These are phyloP conservation scores for Linderina pennispora DNA, from an alignment of 192 early-diverging fungal genomes.

Conservation along the genomic window DNA sequence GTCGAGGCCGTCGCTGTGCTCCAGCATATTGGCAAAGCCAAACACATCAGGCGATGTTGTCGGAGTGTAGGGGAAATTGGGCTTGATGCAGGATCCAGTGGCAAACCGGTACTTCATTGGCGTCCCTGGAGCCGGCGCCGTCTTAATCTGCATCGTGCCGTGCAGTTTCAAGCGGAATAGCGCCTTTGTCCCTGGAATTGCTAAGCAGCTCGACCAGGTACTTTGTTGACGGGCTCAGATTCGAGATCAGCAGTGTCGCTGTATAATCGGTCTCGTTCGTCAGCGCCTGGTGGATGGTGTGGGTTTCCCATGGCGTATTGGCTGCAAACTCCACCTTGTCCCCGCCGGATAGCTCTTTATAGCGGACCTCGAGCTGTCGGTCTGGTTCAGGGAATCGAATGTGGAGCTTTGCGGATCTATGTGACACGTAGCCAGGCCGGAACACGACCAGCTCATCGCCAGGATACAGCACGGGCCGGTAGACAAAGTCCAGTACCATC, in stretches of 20 bases:
- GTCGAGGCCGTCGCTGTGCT: conserved; percentile 29
- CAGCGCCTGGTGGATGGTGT: conserved; percentile 14
- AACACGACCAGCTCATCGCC: conserved; percentile 25
- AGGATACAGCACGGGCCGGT: conserved; percentile 27
- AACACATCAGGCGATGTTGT: conserved; percentile 21
- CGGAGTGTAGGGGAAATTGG: conserved; percentile 43
- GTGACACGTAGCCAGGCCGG: conserved; percentile 35
- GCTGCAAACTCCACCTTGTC: neutral
- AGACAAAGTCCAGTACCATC: conserved; percentile 46
- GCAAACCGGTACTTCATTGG: conserved; percentile 33
- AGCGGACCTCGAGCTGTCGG: conserved; percentile 34
- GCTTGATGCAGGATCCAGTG: conserved; percentile 48
- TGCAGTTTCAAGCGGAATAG: conserved; percentile 10
- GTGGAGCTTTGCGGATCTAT: conserved; percentile 32
- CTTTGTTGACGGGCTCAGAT: conserved; percentile 26
- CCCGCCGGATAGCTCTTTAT: conserved; percentile 2
- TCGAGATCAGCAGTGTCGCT: conserved; percentile 8
- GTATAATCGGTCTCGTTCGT: conserved; percentile 28
- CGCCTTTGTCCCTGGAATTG: conserved; percentile 17
- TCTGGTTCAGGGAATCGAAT: conserved; percentile 30
- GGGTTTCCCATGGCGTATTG: conserved; percentile 30
- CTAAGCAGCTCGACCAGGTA: conserved; percentile 34
- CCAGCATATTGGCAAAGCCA: conserved; percentile 37
- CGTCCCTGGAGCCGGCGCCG: conserved; percentile 12
- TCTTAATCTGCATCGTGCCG: conserved; percentile 31